Evolutionary conservation across 2,329 filamentous ascomycete species (phyloP).

Genomic region (Aspergillus fischeri): DNA sequence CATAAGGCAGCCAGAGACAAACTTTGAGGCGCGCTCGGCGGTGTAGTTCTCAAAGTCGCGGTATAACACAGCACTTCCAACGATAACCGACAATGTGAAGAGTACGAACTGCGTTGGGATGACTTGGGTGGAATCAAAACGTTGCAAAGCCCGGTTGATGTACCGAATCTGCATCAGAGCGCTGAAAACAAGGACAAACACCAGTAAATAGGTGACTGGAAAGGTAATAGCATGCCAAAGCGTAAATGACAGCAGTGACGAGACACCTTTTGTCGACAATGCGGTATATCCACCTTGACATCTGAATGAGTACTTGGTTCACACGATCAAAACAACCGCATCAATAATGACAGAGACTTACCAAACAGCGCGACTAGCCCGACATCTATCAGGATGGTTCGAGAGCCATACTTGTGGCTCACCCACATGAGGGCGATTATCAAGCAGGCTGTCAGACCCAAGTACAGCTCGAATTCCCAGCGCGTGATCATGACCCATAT

Average conservation of each 20-base stretch:
- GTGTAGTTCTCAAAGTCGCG: conserved; percentile 88
- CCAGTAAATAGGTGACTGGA: conserved; percentile 83
- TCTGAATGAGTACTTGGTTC: conserved; percentile 12
- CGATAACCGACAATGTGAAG: conserved; percentile 92
- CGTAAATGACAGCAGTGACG: conserved; percentile 87
- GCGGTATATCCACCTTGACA: conserved; percentile 87
- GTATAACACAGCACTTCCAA: conserved; percentile 89
- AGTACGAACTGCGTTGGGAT: conserved; percentile 97
- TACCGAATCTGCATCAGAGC: conserved; percentile 97
- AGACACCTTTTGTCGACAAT: conserved; percentile 91
- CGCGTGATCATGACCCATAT: conserved; percentile 86
- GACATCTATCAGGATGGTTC: conserved; percentile 84
- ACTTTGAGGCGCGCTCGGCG: conserved; percentile 69
- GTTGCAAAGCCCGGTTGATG: conserved; percentile 82
- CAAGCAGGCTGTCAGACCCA: conserved; percentile 68
- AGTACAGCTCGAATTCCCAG: conserved; percentile 86
- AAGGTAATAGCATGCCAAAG: conserved; percentile 86
- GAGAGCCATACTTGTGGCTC: conserved; percentile 78
- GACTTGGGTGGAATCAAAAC: conserved; percentile 95
- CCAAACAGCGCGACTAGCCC: conserved; percentile 92
- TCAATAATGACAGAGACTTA: conserved; percentile 33
- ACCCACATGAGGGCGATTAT: conserved; percentile 76
- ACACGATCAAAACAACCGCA: not conserved
- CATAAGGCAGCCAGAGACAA: conserved; percentile 81
- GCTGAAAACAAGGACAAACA: conserved; percentile 73